Evolutionary conservation across 2,329 filamentous ascomycete species (phyloP).

Genomic region (Alternaria brassicicola): DNA sequence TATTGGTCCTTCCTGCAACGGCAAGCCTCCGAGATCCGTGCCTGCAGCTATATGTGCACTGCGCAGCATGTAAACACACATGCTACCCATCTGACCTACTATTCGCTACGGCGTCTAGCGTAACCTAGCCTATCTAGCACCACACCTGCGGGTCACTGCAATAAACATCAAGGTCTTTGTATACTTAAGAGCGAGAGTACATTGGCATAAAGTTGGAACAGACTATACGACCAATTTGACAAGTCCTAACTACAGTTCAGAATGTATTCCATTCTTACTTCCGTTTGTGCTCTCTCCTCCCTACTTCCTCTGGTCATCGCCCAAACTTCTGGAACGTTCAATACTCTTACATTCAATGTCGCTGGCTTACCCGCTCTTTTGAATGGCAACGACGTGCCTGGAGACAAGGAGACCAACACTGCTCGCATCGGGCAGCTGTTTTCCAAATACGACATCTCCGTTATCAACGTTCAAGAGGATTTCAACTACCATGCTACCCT

Average conservation of each 20-base stretch:
- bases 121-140: background rate
- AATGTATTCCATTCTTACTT: constrained; percentile 19
- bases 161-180: background rate
- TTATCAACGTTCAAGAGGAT: constrained; percentile 72
- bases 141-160: background rate
- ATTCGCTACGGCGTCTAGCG: constrained; percentile 14
- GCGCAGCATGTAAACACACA: constrained; percentile 15
- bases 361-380: constrained; percentile 64
- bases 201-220: background rate
- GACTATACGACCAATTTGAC: background rate
- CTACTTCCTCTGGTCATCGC: constrained; percentile 15
- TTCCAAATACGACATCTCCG: constrained; percentile 62
- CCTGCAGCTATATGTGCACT: constrained; percentile 17
- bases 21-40: constrained; percentile 14
- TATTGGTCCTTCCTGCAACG: constrained; percentile 19
- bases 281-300: constrained; percentile 12
- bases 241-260: background rate
- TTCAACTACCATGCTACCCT: constrained; percentile 70
- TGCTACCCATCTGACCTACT: constrained; percentile 9
- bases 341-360: constrained; percentile 63
- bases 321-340: constrained; percentile 54
- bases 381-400: constrained; percentile 65
- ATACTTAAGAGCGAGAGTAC: constrained; percentile 8
- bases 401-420: constrained; percentile 66
- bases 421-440: constrained; percentile 63